phyloP scores from a whole-genome alignment of 768 basidiomycete genomes.

The Leccinum imitatum region DNA sequence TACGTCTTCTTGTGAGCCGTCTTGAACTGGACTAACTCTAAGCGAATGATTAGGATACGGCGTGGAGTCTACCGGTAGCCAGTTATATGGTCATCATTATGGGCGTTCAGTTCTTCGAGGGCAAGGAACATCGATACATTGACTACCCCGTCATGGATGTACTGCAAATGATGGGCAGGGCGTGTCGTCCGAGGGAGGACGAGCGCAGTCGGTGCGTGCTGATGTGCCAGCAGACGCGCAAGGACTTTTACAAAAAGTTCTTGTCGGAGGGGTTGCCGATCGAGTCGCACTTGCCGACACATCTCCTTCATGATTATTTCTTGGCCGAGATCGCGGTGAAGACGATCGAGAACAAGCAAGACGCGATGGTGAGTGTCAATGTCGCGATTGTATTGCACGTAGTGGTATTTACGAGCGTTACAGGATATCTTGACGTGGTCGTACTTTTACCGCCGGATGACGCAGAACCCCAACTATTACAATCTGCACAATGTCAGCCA shows the following conservation, averaged over 20 bases:
- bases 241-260: conserved; percentile 99
- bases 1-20: conserved; percentile 25
- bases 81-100: conserved; percentile 99
- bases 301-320: conserved; percentile 94
- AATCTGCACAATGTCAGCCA: conserved; percentile 94
- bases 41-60: conserved; percentile 65
- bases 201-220: conserved; percentile 90
- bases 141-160: conserved; percentile 99
- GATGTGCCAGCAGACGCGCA: conserved; percentile 97
- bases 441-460: conserved; percentile 96
- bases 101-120: conserved; percentile 98
- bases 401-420: not conserved
- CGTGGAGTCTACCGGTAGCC: conserved; percentile 92
- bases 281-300: conserved; percentile 90
- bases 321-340: conserved; percentile 97
- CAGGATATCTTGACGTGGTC: conserved; percentile 99
- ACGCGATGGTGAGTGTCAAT: conserved; percentile 68
- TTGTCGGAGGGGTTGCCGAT: conserved; percentile 95
- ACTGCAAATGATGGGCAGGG: conserved; percentile 99
- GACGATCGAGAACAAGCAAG: conserved; percentile 99
- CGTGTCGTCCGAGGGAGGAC: conserved; percentile 88
- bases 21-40: not conserved
- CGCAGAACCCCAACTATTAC: conserved; percentile 96
- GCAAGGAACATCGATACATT: conserved; percentile 95
- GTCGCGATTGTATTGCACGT: not conserved